These are phyloP conservation scores for Aspergillus diversus DNA, from an alignment of 495 filamentous ascomycete genomes.

Conservation along the genomic window DNA sequence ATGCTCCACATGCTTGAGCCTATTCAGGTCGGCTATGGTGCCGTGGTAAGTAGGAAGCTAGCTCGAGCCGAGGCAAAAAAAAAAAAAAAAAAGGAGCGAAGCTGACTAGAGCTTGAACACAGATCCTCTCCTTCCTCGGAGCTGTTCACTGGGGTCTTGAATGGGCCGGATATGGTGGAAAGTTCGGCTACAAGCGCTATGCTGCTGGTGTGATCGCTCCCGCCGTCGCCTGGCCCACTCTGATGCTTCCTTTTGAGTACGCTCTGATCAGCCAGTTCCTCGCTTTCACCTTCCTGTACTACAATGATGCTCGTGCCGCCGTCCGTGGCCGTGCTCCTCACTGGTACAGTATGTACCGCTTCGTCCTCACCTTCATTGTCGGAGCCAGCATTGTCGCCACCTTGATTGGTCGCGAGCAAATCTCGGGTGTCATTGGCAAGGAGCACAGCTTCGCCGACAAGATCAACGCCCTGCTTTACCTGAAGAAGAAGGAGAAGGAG, in stretches of 20 bases:
- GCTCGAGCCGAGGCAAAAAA: background rate
- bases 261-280: constrained; percentile 90
- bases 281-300: constrained; percentile 87
- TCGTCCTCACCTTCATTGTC: constrained; percentile 92
- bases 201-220: constrained; percentile 81
- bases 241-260: constrained; percentile 83
- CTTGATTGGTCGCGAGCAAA: constrained; percentile 83
- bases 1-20: constrained; percentile 84
- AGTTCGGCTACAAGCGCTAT: constrained; percentile 76
- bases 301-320: constrained; percentile 78
- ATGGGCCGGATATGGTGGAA: constrained; percentile 74
- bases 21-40: constrained; percentile 90
- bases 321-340: constrained; percentile 78
- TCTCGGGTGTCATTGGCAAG: constrained; percentile 61
- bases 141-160: constrained; percentile 95
- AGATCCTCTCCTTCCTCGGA: constrained; percentile 95
- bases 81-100: background rate
- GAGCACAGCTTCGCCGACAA: constrained; percentile 58
- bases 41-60: constrained; percentile 64
- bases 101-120: constrained; percentile 9
- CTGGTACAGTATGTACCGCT: constrained; percentile 95
- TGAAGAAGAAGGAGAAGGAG: constrained; percentile 63
- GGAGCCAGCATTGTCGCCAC: constrained; percentile 84
- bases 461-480: constrained; percentile 63
- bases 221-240: constrained; percentile 89